Conservation (phyloP, 495 filamentous ascomycete species). For the Cryomyces minteri region DNA sequence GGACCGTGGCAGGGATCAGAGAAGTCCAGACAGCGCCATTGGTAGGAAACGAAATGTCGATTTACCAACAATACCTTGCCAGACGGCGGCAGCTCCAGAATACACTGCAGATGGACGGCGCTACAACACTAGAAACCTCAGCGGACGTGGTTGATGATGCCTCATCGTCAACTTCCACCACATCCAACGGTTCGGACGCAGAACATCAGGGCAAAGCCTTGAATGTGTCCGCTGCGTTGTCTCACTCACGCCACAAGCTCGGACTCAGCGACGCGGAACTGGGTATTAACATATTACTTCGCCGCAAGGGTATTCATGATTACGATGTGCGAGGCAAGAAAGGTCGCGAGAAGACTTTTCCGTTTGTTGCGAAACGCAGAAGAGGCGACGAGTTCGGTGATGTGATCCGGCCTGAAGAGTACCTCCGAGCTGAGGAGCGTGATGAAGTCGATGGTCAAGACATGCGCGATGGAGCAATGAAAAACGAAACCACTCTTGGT, state of each 20-base stretch:
- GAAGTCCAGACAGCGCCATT: constrained; percentile 44
- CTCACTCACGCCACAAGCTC: constrained; percentile 64
- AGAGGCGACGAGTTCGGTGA: constrained; percentile 86
- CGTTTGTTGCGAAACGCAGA: constrained; percentile 60
- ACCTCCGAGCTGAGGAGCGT: constrained; percentile 78
- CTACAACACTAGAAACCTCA: constrained; percentile 42
- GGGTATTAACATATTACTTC: constrained; percentile 79
- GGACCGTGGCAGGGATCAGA: constrained; percentile 38
- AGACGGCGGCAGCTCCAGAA: constrained; percentile 64
- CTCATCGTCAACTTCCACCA: constrained; percentile 35
- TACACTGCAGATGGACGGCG: constrained; percentile 47
- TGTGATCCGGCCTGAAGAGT: constrained; percentile 81
- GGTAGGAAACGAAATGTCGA: constrained; percentile 48
- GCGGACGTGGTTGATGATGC: constrained; percentile 72
- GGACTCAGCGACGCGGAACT: constrained; percentile 70
- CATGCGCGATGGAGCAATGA: constrained; percentile 21
- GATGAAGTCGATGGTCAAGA: constrained; percentile 59
- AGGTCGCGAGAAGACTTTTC: constrained; percentile 85
- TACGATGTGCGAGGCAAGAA: constrained; percentile 88
- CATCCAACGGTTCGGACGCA: constrained; percentile 73
- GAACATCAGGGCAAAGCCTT: constrained; percentile 85
- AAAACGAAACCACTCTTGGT: constrained; percentile 50
- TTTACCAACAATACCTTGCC: constrained; percentile 84
- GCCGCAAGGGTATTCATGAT: constrained; percentile 72
- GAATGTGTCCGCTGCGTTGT: constrained; percentile 67